Evolutionary conservation across 1,139 yeast genomes (phyloP), one percentile per base, ranked within the genome.

Genomic region (Neolecta irregularis): DNA sequence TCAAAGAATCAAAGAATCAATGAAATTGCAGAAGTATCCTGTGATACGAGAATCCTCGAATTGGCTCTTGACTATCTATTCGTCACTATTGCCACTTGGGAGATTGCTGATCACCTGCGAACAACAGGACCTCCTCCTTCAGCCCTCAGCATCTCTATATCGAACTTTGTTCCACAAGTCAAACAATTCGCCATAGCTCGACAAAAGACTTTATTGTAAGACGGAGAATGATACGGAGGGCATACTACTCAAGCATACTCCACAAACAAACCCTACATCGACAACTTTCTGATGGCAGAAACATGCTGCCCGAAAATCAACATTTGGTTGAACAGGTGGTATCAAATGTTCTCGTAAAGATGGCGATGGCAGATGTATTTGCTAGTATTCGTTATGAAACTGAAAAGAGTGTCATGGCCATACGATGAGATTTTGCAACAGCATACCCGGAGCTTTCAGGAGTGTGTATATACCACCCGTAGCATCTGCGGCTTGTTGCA

Each of bases 401-500:
- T 2, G 7, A 28, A 33, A 6, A 5, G 6, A 5, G 6, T 20
- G 15, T 15, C 1, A 8, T 12, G 20, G 24, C 18, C 18, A 9
- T 24, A 76, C 72, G 41, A 56, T 40, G 24, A 75, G 55, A 48
- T 74, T 73, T 50, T 85, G 95, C 3, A 85, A 69, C 31, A 88
- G 59, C 0, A 94, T 96, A 34, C 64, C 60, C 1, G 91, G 79
- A 38, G 75, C 70, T n/a, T 67, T 67, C 20, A 85, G 66, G 26
- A 54, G 75, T 45, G 85, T 62, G 51, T 85, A 91, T 1, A 83
- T 74, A 3, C 99, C 99, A 44, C 74, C 71, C 0, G 98, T 88
- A 9, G 94, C 88, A 57, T 91, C 98, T 0, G 93, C 69, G 0
- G 98, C 95, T 53, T 91, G 98, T 51, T 91, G 98, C 39, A 91